Conservation (phyloP, 495 filamentous ascomycete genomes). For the Penicillium riverlandense region DNA sequence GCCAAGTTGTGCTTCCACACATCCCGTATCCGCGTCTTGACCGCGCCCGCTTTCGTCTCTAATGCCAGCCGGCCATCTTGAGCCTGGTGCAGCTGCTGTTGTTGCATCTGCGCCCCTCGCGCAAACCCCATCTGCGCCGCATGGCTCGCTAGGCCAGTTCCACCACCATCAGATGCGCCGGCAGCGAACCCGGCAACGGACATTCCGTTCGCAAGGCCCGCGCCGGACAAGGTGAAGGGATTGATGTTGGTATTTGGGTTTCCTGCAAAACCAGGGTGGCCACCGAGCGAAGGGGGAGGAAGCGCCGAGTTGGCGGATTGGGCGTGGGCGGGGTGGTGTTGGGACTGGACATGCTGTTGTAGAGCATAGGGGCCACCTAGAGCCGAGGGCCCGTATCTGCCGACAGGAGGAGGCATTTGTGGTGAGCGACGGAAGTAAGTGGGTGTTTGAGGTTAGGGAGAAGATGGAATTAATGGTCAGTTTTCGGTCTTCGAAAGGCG, state of each 20-base stretch:
- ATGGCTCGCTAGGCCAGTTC: constrained; percentile 81
- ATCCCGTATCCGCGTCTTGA: constrained; percentile 77
- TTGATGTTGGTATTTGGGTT: constrained; percentile 62
- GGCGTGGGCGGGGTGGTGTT: constrained; percentile 43
- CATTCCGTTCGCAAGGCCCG: constrained; percentile 46
- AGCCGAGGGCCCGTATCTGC: constrained; percentile 46
- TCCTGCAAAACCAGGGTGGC: constrained; percentile 51
- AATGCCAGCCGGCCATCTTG: constrained; percentile 42
- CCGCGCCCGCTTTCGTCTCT: constrained; percentile 36
- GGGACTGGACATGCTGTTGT: constrained; percentile 39
- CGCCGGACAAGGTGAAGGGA: constrained; percentile 54
- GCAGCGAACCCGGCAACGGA: constrained; percentile 49
- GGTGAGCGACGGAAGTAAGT: constrained; percentile 22
- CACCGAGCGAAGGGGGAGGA: constrained; percentile 51
- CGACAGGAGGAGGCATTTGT: constrained; percentile 33
- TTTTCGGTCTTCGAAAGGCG: constrained; percentile 19
- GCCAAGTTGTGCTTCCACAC: constrained; percentile 89
- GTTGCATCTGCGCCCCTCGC: constrained; percentile 64
- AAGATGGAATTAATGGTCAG: constrained; percentile 6
- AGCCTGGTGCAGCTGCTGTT: constrained; percentile 51
- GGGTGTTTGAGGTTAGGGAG: constrained; percentile 4
- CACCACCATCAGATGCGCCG: constrained; percentile 54
- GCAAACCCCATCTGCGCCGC: constrained; percentile 82
- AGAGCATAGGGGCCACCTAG: constrained; percentile 45
- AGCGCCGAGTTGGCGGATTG: constrained; percentile 49